Evolutionary conservation across 345 rosid species (phyloP).

Genomic region (Syzygium aqueum): DNA sequence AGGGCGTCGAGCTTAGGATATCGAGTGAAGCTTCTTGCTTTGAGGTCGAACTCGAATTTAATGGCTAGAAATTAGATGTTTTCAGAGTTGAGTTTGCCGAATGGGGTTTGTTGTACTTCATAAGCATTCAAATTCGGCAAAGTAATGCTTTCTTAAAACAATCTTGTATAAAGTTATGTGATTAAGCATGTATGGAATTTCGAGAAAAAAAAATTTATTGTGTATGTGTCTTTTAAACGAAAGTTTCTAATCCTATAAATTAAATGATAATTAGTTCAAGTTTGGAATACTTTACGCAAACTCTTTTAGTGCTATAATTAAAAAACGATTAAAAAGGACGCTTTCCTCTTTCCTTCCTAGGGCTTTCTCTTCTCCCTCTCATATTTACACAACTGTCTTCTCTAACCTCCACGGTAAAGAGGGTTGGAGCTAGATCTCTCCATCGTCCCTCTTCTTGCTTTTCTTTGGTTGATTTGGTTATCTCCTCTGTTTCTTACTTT

Average conservation of each 20-base stretch:
- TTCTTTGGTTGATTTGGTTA: too few relatives aligned
- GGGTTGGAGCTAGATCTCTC: too few relatives aligned
- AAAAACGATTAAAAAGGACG: too few relatives aligned
- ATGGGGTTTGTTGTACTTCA: neutral
- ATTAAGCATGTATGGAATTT: neutral
- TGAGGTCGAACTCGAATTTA: neutral
- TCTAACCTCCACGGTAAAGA: too few relatives aligned
- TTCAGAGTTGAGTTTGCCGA: neutral
- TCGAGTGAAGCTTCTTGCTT: neutral
- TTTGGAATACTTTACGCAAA: neutral
- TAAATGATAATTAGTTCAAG: neutral
- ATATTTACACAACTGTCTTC: too few relatives aligned
- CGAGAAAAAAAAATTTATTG: accelerated
- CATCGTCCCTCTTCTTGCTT: too few relatives aligned
- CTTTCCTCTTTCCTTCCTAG: too few relatives aligned
- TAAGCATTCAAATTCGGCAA: too few relatives aligned
- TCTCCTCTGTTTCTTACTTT: too few relatives aligned
- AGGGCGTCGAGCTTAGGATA: neutral
- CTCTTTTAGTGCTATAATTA: too few relatives aligned
- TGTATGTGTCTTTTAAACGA: neutral
- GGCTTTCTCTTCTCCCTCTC: too few relatives aligned
- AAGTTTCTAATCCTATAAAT: too few relatives aligned
- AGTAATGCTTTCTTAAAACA: neutral
- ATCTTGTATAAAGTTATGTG: neutral
- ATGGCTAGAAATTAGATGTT: neutral